Evolutionary conservation across 495 filamentous ascomycete genomes (phyloP), one percentile per base, ranked within the genome.

Genomic region (Penicillium crystallinum): DNA sequence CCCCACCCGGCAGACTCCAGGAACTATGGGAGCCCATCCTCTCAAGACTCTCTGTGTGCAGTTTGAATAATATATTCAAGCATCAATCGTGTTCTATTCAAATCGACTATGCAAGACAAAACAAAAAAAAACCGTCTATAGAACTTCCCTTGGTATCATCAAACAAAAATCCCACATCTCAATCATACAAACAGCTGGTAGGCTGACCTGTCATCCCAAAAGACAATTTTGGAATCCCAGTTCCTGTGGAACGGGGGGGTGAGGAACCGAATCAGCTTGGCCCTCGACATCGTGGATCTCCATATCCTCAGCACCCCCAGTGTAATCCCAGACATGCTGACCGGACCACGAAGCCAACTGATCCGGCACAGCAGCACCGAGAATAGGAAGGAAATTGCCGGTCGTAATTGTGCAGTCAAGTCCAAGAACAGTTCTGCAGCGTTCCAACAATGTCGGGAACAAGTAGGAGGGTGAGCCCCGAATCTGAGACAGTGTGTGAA

Each of bases 391-490:
- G 33, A 66, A 69, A 30, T 68, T 67, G 18, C 68, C 57, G n/a
- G 66, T 63, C 9, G 63, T 63, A 9, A 72, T 55, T 2, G 66
- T 54, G 35, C 58, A 62, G 14, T 71, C 68, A 3, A 73, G 49
- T 22, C 64, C 67, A 0, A 73, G 55, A 1, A 69, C 62, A n/a
- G 53, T 54, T 29, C 68, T 68, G 41, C 64, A 68, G 10, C 67
- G 69, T 18, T 70, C 70, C 10, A 75, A 23, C 1, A 75, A 54
- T 6, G 58, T 33, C 0, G 72, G 70, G 31, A 73, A 71, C n/a
- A 73, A 63, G 48, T 75, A 71, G 0, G 72, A 75, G 17, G 69
- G 64, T n/a, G 72, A 75, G 36, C 72, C 72, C 8, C 72, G 70
- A 36, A 73, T 75, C 22, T 68, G 70, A 11, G 69, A 68, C 0